These are phyloP conservation scores for Warburgia ugandensis DNA, from an alignment of 164 flowering plant genomes.

Conservation along the genomic window DNA sequence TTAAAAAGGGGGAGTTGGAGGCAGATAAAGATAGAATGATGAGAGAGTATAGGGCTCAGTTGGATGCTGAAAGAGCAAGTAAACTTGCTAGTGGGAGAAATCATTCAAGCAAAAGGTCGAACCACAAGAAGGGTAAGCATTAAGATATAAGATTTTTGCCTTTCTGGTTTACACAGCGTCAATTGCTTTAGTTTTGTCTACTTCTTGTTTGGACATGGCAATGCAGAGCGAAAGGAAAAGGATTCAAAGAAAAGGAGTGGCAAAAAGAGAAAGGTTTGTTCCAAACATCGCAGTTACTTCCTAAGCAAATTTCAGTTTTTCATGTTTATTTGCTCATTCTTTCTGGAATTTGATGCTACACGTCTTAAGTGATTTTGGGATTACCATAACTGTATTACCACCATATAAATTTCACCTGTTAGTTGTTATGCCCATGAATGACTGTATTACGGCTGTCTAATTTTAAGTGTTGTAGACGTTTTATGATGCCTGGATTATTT, in stretches of 20 bases:
- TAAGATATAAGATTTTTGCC: too few species aligned
- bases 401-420: too few species aligned
- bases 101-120: slow-evolving; percentile 55
- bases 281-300: not conserved
- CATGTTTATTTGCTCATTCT: too few species aligned
- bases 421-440: too few species aligned
- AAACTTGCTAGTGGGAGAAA: slow-evolving; percentile 89
- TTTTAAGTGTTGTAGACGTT: too few species aligned
- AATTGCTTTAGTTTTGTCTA: slow-evolving; percentile 1
- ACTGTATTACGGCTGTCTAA: too few species aligned
- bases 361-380: too few species aligned
- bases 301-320: too few species aligned
- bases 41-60: slow-evolving; percentile 93
- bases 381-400: too few species aligned
- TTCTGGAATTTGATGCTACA: too few species aligned
- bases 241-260: slow-evolving; percentile 65
- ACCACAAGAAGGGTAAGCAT: slow-evolving; percentile 68
- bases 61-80: slow-evolving; percentile 93
- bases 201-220: slow-evolving; percentile 12
- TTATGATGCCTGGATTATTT: too few species aligned
- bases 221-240: slow-evolving; percentile 73
- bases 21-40: slow-evolving; percentile 92
- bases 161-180: too few species aligned
- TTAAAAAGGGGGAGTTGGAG: slow-evolving; percentile 79
- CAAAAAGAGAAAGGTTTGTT: slow-evolving; percentile 82